Evolutionary conservation across 192 early-diverging fungal species (phyloP).

Genomic region (Linnemannia schmuckeri): DNA sequence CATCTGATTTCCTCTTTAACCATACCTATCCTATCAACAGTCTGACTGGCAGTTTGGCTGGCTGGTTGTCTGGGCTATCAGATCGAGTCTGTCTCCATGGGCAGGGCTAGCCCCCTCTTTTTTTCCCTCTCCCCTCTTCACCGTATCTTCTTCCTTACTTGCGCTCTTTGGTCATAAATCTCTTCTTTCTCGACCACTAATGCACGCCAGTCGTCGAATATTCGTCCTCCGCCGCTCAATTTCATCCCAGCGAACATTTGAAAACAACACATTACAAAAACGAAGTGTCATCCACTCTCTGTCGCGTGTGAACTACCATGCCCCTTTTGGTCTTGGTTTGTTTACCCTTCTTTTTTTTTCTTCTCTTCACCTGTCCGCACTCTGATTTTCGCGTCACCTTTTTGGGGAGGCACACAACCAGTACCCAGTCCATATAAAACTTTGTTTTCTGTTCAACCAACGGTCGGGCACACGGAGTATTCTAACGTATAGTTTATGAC

Average conservation of each 20-base stretch:
- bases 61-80: neutral
- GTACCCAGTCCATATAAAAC: neutral
- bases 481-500: neutral
- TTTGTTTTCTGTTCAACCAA: neutral
- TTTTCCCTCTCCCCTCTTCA: neutral
- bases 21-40: neutral
- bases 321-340: neutral
- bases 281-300: neutral
- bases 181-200: neutral
- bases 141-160: neutral
- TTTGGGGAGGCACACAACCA: neutral
- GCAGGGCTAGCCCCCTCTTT: neutral
- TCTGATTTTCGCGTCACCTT: neutral
- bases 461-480: neutral
- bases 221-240: slow-evolving; percentile 6
- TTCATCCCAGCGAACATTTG: neutral
- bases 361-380: neutral
- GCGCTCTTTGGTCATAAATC: neutral
- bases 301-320: neutral
- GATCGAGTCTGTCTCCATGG: neutral
- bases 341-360: neutral
- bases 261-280: neutral
- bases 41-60: neutral
- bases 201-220: neutral
- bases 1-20: neutral